phyloP scores from a whole-genome alignment of 345 rosid species.

The Aethionema arabicum region DNA sequence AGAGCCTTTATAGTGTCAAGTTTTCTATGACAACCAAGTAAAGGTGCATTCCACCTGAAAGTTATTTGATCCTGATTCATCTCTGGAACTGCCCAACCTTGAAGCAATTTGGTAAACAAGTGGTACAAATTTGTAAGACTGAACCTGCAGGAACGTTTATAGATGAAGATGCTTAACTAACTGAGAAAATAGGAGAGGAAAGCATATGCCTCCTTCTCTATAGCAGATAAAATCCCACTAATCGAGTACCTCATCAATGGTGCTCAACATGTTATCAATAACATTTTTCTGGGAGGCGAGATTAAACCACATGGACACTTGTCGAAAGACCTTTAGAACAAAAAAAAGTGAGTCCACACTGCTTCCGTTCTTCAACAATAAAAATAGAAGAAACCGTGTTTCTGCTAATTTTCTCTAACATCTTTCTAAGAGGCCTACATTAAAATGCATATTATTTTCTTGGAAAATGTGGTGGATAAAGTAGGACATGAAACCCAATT shows the following conservation, averaged over 20 bases:
- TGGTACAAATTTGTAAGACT: constrained; percentile 88
- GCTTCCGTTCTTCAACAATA: constrained; percentile 4
- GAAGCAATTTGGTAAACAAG: constrained; percentile 96
- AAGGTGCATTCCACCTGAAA: constrained; percentile 64
- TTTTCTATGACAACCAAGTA: constrained; percentile 15
- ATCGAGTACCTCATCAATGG: constrained; percentile 65
- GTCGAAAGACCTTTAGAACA: constrained; percentile 77
- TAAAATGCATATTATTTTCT: constrained; percentile 8
- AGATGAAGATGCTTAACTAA: constrained; percentile 13
- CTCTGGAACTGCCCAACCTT: constrained; percentile 85
- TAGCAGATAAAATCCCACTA: constrained; percentile 17
- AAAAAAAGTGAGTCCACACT: constrained; percentile 18
- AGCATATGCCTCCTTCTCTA: constrained; percentile 9
- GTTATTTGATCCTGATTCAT: constrained; percentile 55
- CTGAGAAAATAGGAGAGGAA: constrained; percentile 5
- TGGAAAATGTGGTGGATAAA: constrained; percentile 10
- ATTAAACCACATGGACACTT: constrained; percentile 84
- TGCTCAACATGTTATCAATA: constrained; percentile 63
- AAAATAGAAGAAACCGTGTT: constrained; percentile 11
- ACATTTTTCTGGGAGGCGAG: constrained; percentile 72
- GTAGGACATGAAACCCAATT: constrained; percentile 17
- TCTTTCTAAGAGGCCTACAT: constrained; percentile 9
- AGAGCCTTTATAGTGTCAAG: constrained; percentile 19
- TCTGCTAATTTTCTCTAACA: constrained; percentile 13
- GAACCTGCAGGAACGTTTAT: constrained; percentile 56